Conservation (phyloP, 352 stramenopile genomes). For the Phytopythium boreale region DNA sequence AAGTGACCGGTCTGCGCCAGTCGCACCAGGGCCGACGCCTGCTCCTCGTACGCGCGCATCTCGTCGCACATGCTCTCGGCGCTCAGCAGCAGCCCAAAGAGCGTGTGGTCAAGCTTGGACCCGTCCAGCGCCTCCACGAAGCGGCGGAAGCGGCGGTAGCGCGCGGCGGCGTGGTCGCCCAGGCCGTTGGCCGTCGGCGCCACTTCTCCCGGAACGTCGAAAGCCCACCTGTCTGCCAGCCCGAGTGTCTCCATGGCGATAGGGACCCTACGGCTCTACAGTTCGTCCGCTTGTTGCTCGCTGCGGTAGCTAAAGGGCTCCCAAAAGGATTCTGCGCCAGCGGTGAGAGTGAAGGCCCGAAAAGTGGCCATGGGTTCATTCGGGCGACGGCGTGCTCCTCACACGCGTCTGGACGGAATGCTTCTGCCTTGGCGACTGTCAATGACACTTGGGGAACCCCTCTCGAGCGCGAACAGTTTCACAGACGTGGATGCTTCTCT, state of each 20-base stretch:
- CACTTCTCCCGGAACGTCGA: not conserved
- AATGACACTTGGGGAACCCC: no score
- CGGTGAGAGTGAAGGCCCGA: no score
- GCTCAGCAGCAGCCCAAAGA: not conserved
- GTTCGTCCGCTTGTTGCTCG: no score
- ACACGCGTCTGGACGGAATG: no score
- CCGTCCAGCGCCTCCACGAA: not conserved
- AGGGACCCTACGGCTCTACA: no score
- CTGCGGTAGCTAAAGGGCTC: no score
- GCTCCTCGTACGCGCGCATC: not conserved
- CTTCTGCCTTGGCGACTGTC: no score
- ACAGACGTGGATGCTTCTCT: not conserved
- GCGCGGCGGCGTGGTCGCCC: not conserved
- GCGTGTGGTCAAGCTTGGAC: not conserved
- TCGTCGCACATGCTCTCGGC: not conserved
- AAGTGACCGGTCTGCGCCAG: not conserved
- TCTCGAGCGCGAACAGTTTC: no score
- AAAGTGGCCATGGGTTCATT: no score
- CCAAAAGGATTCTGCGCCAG: no score
- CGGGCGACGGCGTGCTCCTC: not conserved
- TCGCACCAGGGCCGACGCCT: not conserved
- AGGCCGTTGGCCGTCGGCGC: not conserved
- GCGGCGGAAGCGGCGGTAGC: not conserved
- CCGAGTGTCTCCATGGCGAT: no score
- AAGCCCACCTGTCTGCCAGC: not conserved